phyloP scores from a whole-genome alignment of 179 eudicot genomes.

The Beta lomatogona region DNA sequence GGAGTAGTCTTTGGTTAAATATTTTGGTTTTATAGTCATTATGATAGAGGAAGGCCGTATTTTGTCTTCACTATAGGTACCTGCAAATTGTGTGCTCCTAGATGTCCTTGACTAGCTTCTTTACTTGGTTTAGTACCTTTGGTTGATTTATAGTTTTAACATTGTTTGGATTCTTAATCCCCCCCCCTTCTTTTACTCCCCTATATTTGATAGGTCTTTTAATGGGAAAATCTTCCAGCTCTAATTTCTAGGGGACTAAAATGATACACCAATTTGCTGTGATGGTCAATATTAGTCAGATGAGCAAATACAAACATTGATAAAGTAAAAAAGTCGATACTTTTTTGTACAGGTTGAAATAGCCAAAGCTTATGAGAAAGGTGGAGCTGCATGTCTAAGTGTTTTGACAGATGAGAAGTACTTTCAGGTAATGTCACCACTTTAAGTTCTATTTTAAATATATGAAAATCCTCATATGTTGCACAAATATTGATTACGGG shows the following conservation, averaged over 20 bases:
- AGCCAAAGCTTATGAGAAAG: constrained; percentile 88
- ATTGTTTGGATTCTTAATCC: not conserved
- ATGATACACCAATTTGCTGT: not conserved
- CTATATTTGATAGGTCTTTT: not conserved
- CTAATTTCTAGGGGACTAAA: too few species aligned
- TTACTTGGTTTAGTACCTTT: not conserved
- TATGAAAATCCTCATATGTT: not conserved
- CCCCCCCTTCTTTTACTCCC: not conserved
- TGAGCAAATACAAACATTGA: not conserved
- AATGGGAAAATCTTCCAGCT: not conserved
- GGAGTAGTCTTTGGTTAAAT: too few species aligned
- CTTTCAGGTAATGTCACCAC: constrained; percentile 54
- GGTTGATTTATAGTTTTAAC: not conserved
- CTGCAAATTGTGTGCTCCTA: not conserved
- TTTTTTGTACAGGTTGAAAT: constrained; percentile 58
- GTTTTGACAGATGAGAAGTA: constrained; percentile 83
- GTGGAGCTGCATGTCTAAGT: constrained; percentile 95
- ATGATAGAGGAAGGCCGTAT: not conserved
- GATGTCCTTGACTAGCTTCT: not conserved
- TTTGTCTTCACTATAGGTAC: not conserved
- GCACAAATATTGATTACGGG: not conserved
- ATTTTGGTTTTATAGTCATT: too few species aligned
- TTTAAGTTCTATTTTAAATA: not conserved
- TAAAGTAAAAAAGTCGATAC: too few species aligned
- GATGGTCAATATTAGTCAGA: not conserved